These are phyloP conservation scores for Agrocybe chaxingu DNA, from an alignment of 768 basidiomycete species.

Conservation along the genomic window DNA sequence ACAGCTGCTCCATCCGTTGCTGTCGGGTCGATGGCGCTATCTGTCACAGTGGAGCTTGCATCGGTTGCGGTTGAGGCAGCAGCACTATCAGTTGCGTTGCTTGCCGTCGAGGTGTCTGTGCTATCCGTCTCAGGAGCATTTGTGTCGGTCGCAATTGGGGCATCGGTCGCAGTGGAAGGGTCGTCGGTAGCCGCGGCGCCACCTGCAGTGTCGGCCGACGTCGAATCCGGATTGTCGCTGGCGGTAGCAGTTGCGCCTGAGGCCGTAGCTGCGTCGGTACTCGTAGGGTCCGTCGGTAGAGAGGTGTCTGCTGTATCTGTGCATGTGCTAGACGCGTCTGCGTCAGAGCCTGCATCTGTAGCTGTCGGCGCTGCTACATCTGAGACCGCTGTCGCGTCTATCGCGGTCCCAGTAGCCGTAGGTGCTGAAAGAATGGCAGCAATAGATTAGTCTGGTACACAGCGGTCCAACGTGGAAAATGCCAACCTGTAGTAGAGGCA, in stretches of 20 bases:
- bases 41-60: too few relatives aligned
- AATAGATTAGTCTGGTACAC: too few relatives aligned
- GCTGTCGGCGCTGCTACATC: conserved; percentile 6
- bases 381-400: conserved; percentile 6
- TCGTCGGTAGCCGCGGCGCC: conserved; percentile 10
- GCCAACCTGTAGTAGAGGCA: conserved; percentile 3
- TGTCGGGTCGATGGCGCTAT: too few relatives aligned
- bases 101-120: neutral
- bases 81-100: too few relatives aligned
- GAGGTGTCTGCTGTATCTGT: conserved; percentile 12
- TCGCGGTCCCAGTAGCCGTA: conserved; percentile 7
- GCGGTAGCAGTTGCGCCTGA: conserved; percentile 6
- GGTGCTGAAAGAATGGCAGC: neutral
- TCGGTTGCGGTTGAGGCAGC: too few relatives aligned
- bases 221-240: conserved; percentile 11
- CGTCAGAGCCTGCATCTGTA: conserved; percentile 2
- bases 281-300: conserved; percentile 4
- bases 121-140: neutral
- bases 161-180: conserved; percentile 5
- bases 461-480: too few relatives aligned
- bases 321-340: neutral
- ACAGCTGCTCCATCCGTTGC: too few relatives aligned
- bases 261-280: conserved; percentile 5
- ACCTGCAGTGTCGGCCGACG: conserved; percentile 15
- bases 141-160: conserved; percentile 7